A percentile compares a stretch with the other conserved stretches of the same genome.
These are phyloP conservation scores for Sungouiozyma ichnusensis DNA, from an alignment of 805 yeast genomes.

Conservation along the genomic window DNA sequence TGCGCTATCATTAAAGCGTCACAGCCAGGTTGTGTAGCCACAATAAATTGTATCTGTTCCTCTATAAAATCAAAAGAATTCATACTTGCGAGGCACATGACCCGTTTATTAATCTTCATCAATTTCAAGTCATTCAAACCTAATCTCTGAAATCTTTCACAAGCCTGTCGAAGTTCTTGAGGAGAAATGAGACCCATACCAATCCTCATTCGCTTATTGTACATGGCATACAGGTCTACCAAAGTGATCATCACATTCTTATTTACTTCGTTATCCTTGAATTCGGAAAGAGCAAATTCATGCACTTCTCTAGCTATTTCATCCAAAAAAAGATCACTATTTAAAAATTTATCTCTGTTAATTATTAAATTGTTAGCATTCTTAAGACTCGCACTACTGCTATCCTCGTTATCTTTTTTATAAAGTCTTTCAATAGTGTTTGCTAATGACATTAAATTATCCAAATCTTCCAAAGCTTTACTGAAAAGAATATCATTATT, in stretches of 20 bases:
- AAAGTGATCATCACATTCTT: slow-evolving; percentile 34
- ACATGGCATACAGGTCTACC: slow-evolving; percentile 51
- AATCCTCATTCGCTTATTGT: slow-evolving; percentile 54
- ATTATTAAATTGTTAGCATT: slow-evolving; percentile 17
- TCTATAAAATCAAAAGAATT: slow-evolving; percentile 25
- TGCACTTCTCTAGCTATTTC: slow-evolving; percentile 74
- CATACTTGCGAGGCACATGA: slow-evolving; percentile 26
- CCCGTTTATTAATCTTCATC: slow-evolving; percentile 29
- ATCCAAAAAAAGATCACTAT: slow-evolving; percentile 37
- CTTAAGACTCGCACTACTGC: slow-evolving; percentile 2
- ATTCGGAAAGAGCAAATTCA: slow-evolving; percentile 45
- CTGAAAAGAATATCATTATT: slow-evolving; percentile 53
- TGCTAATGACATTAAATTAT: slow-evolving; percentile 68
- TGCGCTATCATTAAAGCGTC: slow-evolving; percentile 21
- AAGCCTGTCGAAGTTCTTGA: slow-evolving; percentile 51
- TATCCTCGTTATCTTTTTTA: slow-evolving; percentile 1
- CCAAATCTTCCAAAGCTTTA: slow-evolving; percentile 65
- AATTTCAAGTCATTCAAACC: slow-evolving; percentile 37
- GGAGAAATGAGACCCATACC: slow-evolving; percentile 64
- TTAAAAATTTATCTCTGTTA: slow-evolving; percentile 29
- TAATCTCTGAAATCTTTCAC: slow-evolving; percentile 44
- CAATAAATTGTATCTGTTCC: slow-evolving; percentile 18
- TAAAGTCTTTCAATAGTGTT: slow-evolving; percentile 56
- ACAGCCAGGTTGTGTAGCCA: slow-evolving; percentile 20
- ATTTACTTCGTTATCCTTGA: slow-evolving; percentile 40